A percentile compares a stretch with the other conserved stretches of the same genome.
These are phyloP conservation scores for Komagataella ulmi DNA, from an alignment of 805 yeast species.

Conservation along the genomic window DNA sequence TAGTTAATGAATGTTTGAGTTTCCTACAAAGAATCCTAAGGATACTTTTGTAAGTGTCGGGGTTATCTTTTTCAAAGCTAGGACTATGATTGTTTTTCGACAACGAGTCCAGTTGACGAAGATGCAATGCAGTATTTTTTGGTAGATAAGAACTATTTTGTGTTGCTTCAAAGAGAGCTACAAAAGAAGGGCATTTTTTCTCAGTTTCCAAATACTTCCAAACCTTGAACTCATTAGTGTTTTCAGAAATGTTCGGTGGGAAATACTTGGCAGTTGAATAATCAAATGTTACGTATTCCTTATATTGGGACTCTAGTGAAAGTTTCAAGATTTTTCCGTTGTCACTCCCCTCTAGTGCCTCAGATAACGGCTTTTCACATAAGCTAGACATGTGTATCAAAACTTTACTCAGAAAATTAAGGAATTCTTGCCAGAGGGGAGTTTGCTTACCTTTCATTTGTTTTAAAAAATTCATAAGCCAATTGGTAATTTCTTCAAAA, in stretches of 20 bases:
- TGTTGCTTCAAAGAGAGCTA: neutral
- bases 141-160: neutral
- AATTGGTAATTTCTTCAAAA: neutral
- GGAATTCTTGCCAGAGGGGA: neutral
- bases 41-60: neutral
- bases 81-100: neutral
- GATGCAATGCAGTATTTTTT: neutral
- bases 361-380: neutral
- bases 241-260: neutral
- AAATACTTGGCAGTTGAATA: neutral
- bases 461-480: neutral
- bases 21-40: neutral
- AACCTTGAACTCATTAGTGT: neutral
- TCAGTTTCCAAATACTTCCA: neutral
- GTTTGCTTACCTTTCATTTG: neutral
- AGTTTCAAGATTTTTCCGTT: neutral
- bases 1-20: neutral
- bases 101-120: neutral
- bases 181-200: neutral
- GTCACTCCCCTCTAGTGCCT: neutral
- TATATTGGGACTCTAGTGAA: neutral
- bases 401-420: neutral
- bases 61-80: neutral
- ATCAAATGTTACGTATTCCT: neutral
- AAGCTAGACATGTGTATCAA: neutral